phyloP scores from a whole-genome alignment of 306 rosid species.

The Castanopsis chinensis region DNA sequence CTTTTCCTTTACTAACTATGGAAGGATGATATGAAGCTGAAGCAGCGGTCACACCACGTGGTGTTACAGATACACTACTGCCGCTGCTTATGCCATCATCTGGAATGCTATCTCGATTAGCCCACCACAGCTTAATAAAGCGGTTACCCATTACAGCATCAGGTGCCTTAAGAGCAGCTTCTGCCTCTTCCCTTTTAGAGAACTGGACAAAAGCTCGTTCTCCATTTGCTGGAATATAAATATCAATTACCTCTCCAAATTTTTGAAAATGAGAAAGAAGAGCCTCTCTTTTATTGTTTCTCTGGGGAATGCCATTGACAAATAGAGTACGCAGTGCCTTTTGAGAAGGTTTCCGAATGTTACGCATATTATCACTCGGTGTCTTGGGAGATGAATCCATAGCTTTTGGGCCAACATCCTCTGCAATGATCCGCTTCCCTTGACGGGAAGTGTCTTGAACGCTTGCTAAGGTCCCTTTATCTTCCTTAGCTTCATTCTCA shows the following conservation, averaged over 20 bases:
- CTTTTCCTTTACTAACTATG: constrained; percentile 52
- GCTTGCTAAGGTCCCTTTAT: constrained; percentile 43
- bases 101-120: constrained; percentile 93
- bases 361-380: constrained; percentile 48
- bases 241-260: constrained; percentile 87
- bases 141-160: constrained; percentile 99
- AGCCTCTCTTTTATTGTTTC: constrained; percentile 68
- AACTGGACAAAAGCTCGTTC: constrained; percentile 97
- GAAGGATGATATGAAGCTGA: constrained; percentile 46
- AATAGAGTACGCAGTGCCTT: constrained; percentile 88
- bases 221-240: constrained; percentile 78
- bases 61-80: constrained; percentile 49
- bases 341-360: constrained; percentile 69
- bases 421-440: constrained; percentile 56
- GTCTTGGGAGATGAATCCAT: constrained; percentile 49
- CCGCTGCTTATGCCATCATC: constrained; percentile 51
- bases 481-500: constrained; percentile 63
- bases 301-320: constrained; percentile 84
- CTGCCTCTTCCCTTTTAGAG: constrained; percentile 97
- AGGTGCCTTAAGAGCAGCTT: constrained; percentile 91
- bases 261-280: constrained; percentile 90
- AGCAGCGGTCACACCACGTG: constrained; percentile 49
- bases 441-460: constrained; percentile 48
- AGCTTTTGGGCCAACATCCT: constrained; percentile 52
- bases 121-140: constrained; percentile 97